phyloP scores from a whole-genome alignment of 2,329 filamentous ascomycete genomes.

The Penicillium glabrum region DNA sequence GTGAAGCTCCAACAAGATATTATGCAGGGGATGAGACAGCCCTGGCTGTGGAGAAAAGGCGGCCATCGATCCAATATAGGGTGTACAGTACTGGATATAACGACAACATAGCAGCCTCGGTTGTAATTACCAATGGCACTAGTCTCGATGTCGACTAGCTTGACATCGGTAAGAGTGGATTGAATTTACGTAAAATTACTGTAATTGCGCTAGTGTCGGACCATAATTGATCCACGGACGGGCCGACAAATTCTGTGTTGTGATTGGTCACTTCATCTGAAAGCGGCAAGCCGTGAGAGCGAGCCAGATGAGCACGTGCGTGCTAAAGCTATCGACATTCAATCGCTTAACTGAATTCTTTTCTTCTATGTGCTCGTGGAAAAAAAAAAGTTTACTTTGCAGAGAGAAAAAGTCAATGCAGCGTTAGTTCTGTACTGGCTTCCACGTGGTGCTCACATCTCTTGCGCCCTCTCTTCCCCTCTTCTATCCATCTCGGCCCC shows the following conservation, averaged over 20 bases:
- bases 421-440: not conserved
- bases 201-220: not conserved
- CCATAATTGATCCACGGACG: not conserved
- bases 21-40: constrained; percentile 30
- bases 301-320: constrained; percentile 12
- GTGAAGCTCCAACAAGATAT: constrained; percentile 33
- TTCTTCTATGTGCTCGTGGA: not conserved
- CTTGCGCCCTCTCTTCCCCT: not conserved
- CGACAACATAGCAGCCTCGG: not conserved
- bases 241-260: not conserved
- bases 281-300: constrained; percentile 2
- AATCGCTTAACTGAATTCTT: not conserved
- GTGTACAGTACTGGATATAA: not conserved
- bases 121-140: not conserved
- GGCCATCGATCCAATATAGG: constrained; percentile 1
- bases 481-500: not conserved
- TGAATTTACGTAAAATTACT: not conserved
- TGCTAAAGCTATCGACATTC: not conserved
- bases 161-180: not conserved
- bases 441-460: not conserved
- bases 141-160: not conserved
- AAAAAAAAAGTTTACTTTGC: not conserved
- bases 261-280: constrained; percentile 7
- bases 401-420: not conserved
- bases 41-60: constrained; percentile 2